Evolutionary conservation across 345 rosid species (phyloP), one percentile per base, ranked within the genome.

Genomic region (Turritis glabra): DNA sequence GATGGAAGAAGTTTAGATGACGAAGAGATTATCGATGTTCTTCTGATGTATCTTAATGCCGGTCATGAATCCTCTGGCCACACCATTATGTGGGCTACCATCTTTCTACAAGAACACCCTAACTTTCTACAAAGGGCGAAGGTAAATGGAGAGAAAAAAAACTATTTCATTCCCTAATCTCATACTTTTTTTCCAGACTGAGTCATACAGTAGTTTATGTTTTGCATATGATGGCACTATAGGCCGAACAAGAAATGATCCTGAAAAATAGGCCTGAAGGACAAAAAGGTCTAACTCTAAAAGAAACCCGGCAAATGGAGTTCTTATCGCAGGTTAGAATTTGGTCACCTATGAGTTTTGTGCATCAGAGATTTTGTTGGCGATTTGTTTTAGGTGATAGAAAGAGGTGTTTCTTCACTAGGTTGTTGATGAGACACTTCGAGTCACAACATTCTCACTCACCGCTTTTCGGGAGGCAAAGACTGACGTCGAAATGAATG

Each of bases 21-120:
- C 5, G 87, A 89, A 70, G 96, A 94, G 61, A 89, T 91, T 73
- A 85, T 94, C 1, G 97, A 94, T 78, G 64, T 93, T 21, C 70
- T 89, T 47, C 19, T 94, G 18, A 91, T 89, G 97, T 94, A 94
- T 80, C 82, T 94, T 74, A 91, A 94, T 80, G 98, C 97, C 2
- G 98, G 98, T 59, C 97, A 93, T 59, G 98, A 93, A 81, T 93
- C 98, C 55, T 91, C 97, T 3, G 96, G 87, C 5, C 97, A 91
- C 78, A 86, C 87, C 62, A 88, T 80, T 2, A 93, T 91, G 91
- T 91, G 97, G 97, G 87, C 95, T 10, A 80, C 91, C 13, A 46
- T 77, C 43, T 82, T 80, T 27, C 88, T 85, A 56, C 84, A 84
- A 14, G 81, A 82, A 38, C 81, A 84, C 64, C 88, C 85, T 30